Conservation (phyloP, 1,139 yeast genomes). For the Diutina rugosa region DNA sequence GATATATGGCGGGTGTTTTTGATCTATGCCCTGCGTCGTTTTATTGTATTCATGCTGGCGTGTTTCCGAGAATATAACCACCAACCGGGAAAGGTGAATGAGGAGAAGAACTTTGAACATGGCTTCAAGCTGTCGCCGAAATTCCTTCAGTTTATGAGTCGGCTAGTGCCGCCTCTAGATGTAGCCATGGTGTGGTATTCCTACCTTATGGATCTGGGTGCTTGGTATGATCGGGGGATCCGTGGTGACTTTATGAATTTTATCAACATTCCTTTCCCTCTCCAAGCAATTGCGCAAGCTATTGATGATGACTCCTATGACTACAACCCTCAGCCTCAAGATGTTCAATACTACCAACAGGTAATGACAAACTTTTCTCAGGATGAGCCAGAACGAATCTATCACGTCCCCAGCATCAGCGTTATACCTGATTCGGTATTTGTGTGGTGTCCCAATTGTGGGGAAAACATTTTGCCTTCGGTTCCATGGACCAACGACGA, state of each 20-base stretch:
- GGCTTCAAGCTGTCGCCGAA: background rate
- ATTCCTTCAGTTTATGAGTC: background rate
- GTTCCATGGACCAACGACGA: background rate
- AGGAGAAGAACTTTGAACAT: background rate
- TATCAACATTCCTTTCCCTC: background rate
- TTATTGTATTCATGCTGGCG: constrained; percentile 1
- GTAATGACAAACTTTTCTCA: background rate
- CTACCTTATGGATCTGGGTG: background rate
- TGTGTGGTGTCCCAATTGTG: constrained; percentile 1
- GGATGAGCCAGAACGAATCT: background rate
- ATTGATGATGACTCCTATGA: background rate
- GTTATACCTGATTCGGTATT: background rate
- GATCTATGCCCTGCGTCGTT: background rate
- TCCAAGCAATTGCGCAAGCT: background rate
- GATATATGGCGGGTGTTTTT: background rate
- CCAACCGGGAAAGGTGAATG: background rate
- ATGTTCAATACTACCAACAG: background rate
- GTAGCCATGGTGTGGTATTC: constrained; percentile 1
- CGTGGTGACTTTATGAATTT: constrained; percentile 1
- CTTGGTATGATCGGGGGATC: constrained; percentile 1
- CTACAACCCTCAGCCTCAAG: background rate
- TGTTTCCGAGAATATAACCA: background rate
- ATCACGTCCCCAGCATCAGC: background rate
- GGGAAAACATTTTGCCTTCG: background rate
- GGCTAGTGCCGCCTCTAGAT: background rate